Base-by-base conservation (phyloP, 805 yeast species). In the Candida dendrica region DNA sequence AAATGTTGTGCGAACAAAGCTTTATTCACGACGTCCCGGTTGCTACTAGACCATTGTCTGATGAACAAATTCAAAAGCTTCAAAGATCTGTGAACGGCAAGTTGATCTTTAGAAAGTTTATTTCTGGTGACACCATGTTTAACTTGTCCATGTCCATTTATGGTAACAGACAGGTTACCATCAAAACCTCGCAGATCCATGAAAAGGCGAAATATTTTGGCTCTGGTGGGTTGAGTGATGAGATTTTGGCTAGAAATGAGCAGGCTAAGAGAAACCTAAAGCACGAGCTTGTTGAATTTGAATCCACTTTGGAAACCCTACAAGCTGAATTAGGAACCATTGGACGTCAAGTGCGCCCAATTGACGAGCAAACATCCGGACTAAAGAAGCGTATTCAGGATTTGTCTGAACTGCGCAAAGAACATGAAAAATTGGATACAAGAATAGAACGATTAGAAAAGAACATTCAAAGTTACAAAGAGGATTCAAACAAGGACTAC, bases 11-110 rank as follows among this genome's bases (percentile, higher is more conserved):
- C 48, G 80, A 75, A 46, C 60, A 65, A 11, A 57, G 68, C 10
- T 69, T 72, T 36, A 58, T 79, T 15, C 71, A 77, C 47, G 58
- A 60, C 41, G 75, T 86, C 24, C 96, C 97, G 0, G 80, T 83
- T 6, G 56, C 85, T 0, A 60, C 65, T 14, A 62, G 56, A n/a
- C 72, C 70, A 2, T 56, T 82, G 32, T 51, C 68, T 9, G 61
- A 63, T 9, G 48, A 55, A 5, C 74, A 74, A 45, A 58, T 70
- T 30, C 62, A 65, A 15, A 47, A 41, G 36, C 59, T 72, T 42
- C 63, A 59, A 38, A 52, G 36, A n/a, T 70, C 66, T 5, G 63
- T 59, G 42, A 58, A 60, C 30, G 78, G 81, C 3, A 59, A 59
- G 7, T 56, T 75, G 1, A 61, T 68, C 1, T 75, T 86, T 48